phyloP scores from a whole-genome alignment of 73 alveolate species.

The Strombidium stylifer region DNA sequence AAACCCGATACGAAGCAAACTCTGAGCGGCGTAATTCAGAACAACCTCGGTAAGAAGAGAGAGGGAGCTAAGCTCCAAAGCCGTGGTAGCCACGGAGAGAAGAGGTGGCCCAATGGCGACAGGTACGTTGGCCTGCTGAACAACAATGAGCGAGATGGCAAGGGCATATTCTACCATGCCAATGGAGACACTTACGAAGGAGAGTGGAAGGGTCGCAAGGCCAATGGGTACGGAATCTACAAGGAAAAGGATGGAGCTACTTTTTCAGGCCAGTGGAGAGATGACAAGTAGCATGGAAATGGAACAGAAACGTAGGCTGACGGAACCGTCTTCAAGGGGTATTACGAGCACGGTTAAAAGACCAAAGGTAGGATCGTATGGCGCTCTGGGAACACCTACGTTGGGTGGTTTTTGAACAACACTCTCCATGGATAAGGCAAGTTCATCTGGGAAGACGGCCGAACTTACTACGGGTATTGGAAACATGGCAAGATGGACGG shows the following conservation, averaged over 20 bases:
- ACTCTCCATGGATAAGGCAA: constrained; percentile 61
- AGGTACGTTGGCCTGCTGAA: constrained; percentile 50
- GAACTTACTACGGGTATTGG: constrained; percentile 59
- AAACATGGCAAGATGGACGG: constrained; percentile 41
- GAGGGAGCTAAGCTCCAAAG: no score
- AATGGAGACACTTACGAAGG: no score
- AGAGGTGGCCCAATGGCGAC: no score
- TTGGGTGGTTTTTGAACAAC: constrained; percentile 51
- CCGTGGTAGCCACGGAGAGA: no score
- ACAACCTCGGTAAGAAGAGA: no score
- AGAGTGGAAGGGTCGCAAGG: constrained; percentile 58
- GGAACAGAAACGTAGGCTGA: constrained; percentile 46
- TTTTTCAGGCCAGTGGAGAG: constrained; percentile 60
- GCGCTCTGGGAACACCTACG: constrained; percentile 51
- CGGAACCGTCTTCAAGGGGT: constrained; percentile 58
- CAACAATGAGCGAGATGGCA: no score
- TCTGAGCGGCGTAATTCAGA: no score
- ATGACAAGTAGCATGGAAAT: constrained; percentile 61
- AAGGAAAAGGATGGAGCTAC: constrained; percentile 51
- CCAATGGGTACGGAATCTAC: constrained; percentile 51
- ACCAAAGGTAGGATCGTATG: constrained; percentile 52
- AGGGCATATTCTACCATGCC: no score
- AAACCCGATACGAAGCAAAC: no score
- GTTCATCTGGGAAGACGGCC: constrained; percentile 64
- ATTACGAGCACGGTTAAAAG: constrained; percentile 58